Percentiles rank a stretch among this genome's conserved stretches.
Evolutionary conservation across 2,329 filamentous ascomycete species (phyloP).

Genomic region (Hysterium pulicare): DNA sequence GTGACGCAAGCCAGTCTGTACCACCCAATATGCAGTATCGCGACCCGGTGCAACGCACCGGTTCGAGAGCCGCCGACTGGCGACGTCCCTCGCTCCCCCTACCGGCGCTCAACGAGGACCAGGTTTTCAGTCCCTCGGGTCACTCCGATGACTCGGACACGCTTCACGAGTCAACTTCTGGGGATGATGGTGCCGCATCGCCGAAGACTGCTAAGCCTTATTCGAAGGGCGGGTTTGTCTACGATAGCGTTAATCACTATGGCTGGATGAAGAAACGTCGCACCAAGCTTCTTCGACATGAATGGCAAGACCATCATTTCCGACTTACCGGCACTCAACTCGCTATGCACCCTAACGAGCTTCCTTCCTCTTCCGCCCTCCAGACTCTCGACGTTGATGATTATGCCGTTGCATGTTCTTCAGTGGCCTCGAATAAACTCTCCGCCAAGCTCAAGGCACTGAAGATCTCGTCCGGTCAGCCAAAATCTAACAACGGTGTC

Average conservation of each 20-base stretch:
- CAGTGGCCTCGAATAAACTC: constrained; percentile 74
- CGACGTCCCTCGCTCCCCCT: constrained; percentile 68
- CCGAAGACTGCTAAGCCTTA: constrained; percentile 27
- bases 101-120: constrained; percentile 67
- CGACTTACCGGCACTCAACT: constrained; percentile 63
- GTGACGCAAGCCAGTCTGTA: constrained; percentile 83
- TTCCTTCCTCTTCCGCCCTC: constrained; percentile 60
- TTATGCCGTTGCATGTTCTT: constrained; percentile 82
- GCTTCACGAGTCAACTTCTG: constrained; percentile 32
- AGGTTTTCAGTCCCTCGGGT: constrained; percentile 39
- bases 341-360: constrained; percentile 63
- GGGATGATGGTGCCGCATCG: constrained; percentile 31
- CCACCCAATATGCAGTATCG: constrained; percentile 87
- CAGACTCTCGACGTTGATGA: constrained; percentile 85
- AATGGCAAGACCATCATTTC: constrained; percentile 92
- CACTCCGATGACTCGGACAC: constrained; percentile 26
- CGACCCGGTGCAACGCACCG: constrained; percentile 47
- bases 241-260: constrained; percentile 62
- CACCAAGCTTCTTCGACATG: constrained; percentile 81
- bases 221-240: constrained; percentile 33
- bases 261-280: constrained; percentile 95
- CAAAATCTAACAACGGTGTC: constrained; percentile 54
- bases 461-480: constrained; percentile 50
- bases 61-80: constrained; percentile 44
- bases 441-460: constrained; percentile 83